Evolutionary conservation across 2,329 filamentous ascomycete species (phyloP), one percentile per base, ranked within the genome.

Genomic region (Aureobasidium sp.): DNA sequence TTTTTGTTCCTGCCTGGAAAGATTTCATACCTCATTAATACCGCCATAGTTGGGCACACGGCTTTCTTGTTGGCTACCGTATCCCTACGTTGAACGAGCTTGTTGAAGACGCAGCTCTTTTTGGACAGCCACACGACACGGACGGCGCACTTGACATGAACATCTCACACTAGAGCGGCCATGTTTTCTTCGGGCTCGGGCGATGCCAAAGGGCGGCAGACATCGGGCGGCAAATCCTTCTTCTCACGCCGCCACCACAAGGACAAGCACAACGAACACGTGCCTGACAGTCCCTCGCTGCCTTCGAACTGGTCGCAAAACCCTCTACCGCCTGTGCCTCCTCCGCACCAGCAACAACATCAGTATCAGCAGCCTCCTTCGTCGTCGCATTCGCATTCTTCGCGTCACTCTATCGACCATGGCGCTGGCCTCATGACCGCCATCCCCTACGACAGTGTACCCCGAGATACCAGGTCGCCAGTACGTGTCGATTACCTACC

Each of bases 341-440:
- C 64, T 75, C 82, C 68, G 82, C 83, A 62, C 29, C 60, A 59
- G 49, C 64, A 66, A 68, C 63, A 60, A 90, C 87, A 69, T 85
- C 83, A 63, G 92, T 90, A 66, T 83, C 89, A 72, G 49, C 54
- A 59, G 15, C 54, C 54, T 15, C 54, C 54, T 16, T 48, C 54
- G 1, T 59, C 54, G 25, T 61, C 59, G n/a, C 87, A 94, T 76
- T 81, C 79, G 48, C 85, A 86, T 69, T 67, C 60, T 41, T 91
- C 89, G 67, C 82, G 88, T 71, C 86, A 92, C 75, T 81, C 80
- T 13, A 34, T 59, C 45, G 57, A 59, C 45, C 57, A 86, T 86
- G 78, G 87, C 85, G 71, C 87, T 91, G 71, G 88, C 91, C 85
- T 93, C 63, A 90, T 96, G 70, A 91, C 91, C 37, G 88, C 90